Base-by-base conservation (phyloP, 305 asterid species). In the Solanum hybrid region DNA sequence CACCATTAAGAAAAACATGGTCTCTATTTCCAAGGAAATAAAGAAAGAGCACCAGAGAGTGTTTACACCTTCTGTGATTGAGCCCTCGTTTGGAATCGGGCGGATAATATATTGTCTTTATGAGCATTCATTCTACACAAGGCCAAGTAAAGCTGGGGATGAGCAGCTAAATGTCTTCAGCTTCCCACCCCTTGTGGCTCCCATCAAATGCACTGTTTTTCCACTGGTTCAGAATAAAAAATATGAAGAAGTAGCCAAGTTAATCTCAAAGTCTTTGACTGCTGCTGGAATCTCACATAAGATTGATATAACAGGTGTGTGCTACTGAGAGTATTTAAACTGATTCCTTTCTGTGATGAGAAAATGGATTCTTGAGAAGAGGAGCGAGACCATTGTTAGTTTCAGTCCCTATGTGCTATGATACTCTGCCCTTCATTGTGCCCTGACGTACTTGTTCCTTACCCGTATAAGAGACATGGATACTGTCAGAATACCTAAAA, bases 151-250 rank as follows among this genome's bases (percentile, higher is more conserved):
- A 91, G 90, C 89, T 37, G 94, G 93, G 75, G 93, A 92, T 20
- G 94, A 92, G 85, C 93, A 91, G 73, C 91, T 89, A 78, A 92
- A 92, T 46, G 94, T 92, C 71, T 92, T 92, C 90, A 86, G 92
- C 35, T 92, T 92, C 85, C 94, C 93, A 61, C 90, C 94, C 22
- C 89, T 92, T 13, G 92, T 92, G 88, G 94, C 94, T 42, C 94
- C 94, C n/a, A 92, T 92, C 91, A 92, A 92, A 73, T 92, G 94
- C 91, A 92, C 94, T 14, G 94, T 92, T 34, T 92, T 92, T 87
- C 94, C 94, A 82, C 92, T 92, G 39, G 94, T 92, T 87, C 93
- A 91, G 86, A 92, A 91, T 86, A 29, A 91, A 69, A 90, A 92
- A 73, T 92, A 90, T n/a, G 92, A 92, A 89, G 90, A 89, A 87